Conservation (phyloP, 2,329 filamentous ascomycete genomes). For the Calonectria hongkongensis region DNA sequence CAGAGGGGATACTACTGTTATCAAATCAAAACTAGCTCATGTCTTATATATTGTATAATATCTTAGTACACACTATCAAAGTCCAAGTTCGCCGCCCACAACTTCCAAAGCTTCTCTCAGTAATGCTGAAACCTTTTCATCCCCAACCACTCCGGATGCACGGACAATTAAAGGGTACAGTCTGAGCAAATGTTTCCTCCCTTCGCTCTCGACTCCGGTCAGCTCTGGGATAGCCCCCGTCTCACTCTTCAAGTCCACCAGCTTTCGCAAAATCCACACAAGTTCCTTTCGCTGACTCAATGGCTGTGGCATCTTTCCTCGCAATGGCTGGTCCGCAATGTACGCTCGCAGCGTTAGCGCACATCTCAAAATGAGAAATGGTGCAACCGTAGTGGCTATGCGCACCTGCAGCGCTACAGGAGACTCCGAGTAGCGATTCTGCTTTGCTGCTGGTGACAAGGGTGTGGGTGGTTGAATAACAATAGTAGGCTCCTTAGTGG, state of each 20-base stretch:
- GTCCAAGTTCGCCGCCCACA: slow-evolving; percentile 72
- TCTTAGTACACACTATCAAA: slow-evolving; percentile 40
- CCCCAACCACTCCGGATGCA: slow-evolving; percentile 74
- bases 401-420: slow-evolving; percentile 67
- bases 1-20: too few species aligned
- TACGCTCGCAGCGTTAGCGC: slow-evolving; percentile 89
- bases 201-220: slow-evolving; percentile 70
- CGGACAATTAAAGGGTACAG: slow-evolving; percentile 86
- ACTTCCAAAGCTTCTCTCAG: slow-evolving; percentile 77
- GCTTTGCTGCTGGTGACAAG: slow-evolving; percentile 59
- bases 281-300: slow-evolving; percentile 87
- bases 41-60: slow-evolving; percentile 2
- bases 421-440: slow-evolving; percentile 43
- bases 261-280: slow-evolving; percentile 79
- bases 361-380: slow-evolving; percentile 87
- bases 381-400: slow-evolving; percentile 85
- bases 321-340: slow-evolving; percentile 91
- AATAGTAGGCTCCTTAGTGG: slow-evolving; percentile 60
- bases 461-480: slow-evolving; percentile 67
- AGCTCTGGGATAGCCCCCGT: slow-evolving; percentile 79
- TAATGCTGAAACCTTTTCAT: slow-evolving; percentile 75
- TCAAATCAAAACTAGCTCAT: background rate
- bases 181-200: slow-evolving; percentile 84
- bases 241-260: slow-evolving; percentile 82
- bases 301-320: slow-evolving; percentile 92